Base-by-base conservation (phyloP, 139 green algal species). In the Chloropicon primus region DNA sequence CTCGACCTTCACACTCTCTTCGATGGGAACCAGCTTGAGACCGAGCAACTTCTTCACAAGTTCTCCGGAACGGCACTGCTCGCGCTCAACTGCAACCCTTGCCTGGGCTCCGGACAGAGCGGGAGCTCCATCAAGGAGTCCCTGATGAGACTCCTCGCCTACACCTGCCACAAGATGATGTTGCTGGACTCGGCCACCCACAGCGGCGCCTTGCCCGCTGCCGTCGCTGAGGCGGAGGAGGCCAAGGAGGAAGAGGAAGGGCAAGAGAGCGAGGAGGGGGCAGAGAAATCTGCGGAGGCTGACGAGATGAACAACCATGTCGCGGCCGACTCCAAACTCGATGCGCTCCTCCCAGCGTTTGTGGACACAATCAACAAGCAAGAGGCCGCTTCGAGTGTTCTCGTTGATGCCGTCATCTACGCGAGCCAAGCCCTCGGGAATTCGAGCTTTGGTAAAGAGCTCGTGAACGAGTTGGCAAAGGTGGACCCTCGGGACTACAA, bases 401-500 rank as follows among this genome's bases (percentile, higher is more conserved):
- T 92, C 25, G 90, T 89, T 1, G 89, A 88, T 24, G 72, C 91
- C 1, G 80, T 85, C 2, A 80, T 81, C 26, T 77, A 80, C 29
- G 82, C 82, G n/a, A 84, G 89, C 22, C 29, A 75, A 24, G 27
- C 81, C n/a, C 82, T 79, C 29, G 84, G 88, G 25, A 82, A 88
- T 75, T 82, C 81, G 10, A 78, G 83, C 5, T 80, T 96, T 79
- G 89, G 81, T 0, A 80, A 88, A 22, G 85, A 84, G 29, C 75
- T 96, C 72, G 54, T 97, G 72, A 53, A 71, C 1, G 86, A 94
- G 79, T 79, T 97, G 2, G 85, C 86, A 0, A 54, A 74, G 0
- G 87, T 88, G n/a, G 87, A 92, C 41, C 85, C 87, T 25, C 17
- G 24, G 24, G 72, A 83, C 24, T 87, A 84, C 73, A 78, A 74